Conservation (phyloP, 768 basidiomycete species). For the Kwoniella mangroviensis region DNA sequence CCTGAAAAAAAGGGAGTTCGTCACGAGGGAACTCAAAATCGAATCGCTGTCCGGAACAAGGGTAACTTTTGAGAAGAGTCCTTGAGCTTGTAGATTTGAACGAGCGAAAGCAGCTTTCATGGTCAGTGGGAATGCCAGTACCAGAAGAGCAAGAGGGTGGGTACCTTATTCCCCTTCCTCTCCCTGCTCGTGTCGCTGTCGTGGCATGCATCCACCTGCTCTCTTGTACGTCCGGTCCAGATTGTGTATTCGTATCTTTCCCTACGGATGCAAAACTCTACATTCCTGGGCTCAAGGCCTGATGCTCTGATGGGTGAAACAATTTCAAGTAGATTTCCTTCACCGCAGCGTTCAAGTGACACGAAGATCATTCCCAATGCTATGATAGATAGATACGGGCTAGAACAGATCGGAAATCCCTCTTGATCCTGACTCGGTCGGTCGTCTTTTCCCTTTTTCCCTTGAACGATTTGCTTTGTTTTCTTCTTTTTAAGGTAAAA, state of each 20-base stretch:
- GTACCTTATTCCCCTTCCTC: slow-evolving; percentile 8
- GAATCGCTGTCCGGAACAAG: slow-evolving; percentile 1
- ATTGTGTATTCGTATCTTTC: no score
- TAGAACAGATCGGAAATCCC: slow-evolving; percentile 8
- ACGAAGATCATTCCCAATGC: neutral
- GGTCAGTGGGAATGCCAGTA: neutral
- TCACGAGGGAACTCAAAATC: neutral
- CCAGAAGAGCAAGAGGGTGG: neutral
- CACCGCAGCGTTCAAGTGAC: neutral
- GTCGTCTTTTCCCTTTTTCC: neutral
- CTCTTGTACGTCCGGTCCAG: no score
- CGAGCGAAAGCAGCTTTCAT: neutral
- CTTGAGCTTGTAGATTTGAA: no score
- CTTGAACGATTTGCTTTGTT: neutral
- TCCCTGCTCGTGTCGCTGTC: no score
- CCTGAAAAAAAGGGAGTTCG: no score
- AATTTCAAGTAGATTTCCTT: no score
- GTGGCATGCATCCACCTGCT: no score
- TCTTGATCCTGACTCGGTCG: neutral
- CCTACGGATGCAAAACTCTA: no score
- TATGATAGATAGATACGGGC: neutral
- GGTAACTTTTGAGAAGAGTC: neutral
- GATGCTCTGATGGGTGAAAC: no score
- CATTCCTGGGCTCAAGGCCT: no score
- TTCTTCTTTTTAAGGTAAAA: neutral